A percentile compares a stretch with the other conserved stretches of the same genome.
Evolutionary conservation across 139 green algal genomes (phyloP).

Genomic region (Trebouxia sp.): DNA sequence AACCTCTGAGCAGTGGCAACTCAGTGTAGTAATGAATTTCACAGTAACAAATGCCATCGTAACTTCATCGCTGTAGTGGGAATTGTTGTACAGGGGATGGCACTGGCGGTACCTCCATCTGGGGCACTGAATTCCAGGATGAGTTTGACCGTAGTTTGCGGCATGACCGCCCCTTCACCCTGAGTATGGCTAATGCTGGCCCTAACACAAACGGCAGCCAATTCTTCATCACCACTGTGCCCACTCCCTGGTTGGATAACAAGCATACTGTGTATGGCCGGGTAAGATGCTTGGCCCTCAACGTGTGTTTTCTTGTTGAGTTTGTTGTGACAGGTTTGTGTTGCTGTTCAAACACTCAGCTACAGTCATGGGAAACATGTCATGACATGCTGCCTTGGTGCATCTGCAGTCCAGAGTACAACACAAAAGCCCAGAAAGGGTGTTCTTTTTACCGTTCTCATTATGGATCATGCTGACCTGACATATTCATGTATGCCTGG

Average conservation of each 20-base stretch:
- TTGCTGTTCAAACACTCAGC: not conserved
- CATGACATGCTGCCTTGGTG: not conserved
- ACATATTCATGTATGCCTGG: too few relatives aligned
- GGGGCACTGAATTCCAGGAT: constrained; percentile 97
- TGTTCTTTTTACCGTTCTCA: too few relatives aligned
- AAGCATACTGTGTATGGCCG: constrained; percentile 80
- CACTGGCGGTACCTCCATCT: constrained; percentile 96
- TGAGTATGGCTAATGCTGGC: constrained; percentile 92
- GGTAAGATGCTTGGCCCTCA: constrained; percentile 11
- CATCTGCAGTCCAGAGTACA: not conserved
- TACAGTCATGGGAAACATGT: not conserved
- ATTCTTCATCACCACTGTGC: constrained; percentile 92
- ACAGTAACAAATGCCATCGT: too few relatives aligned
- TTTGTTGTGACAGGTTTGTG: not conserved
- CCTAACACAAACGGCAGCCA: constrained; percentile 70
- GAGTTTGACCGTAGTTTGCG: constrained; percentile 89
- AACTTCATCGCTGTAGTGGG: too few relatives aligned
- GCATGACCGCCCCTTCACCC: constrained; percentile 85
- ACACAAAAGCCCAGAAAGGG: not conserved
- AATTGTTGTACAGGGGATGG: constrained; percentile 92
- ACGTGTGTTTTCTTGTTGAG: not conserved
- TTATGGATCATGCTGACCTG: too few relatives aligned
- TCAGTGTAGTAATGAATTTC: too few relatives aligned
- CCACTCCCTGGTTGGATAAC: constrained; percentile 80
- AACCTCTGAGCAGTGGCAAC: too few relatives aligned